These are phyloP conservation scores for Apostasia ramifera DNA, from an alignment of 106 monocot species.

Conservation along the genomic window DNA sequence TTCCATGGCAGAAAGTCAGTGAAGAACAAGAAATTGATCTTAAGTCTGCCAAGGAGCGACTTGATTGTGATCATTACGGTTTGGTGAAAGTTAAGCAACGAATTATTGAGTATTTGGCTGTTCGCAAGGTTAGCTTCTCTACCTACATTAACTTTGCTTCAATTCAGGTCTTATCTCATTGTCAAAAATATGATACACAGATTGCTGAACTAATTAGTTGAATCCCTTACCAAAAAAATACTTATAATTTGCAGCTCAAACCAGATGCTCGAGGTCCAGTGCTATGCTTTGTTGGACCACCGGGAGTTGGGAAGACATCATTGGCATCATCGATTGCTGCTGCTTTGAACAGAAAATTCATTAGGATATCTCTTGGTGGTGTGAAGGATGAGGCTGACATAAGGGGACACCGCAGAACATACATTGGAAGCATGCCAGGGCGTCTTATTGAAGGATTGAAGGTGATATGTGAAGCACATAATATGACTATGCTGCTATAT, in stretches of 20 bases:
- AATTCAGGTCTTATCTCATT: no score
- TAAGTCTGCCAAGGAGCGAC: conserved; percentile 78
- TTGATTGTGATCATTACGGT: conserved; percentile 92
- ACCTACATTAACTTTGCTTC: not conserved
- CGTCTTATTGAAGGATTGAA: conserved; percentile 97
- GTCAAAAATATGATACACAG: no score
- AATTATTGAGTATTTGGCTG: conserved; percentile 97
- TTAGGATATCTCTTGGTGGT: conserved; percentile 94
- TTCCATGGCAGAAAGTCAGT: conserved; percentile 95
- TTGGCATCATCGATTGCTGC: conserved; percentile 96
- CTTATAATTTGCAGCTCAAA: conserved; percentile 64
- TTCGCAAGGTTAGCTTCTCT: conserved; percentile 61
- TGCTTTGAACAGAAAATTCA: conserved; percentile 87
- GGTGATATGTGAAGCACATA: conserved; percentile 28
- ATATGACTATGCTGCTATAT: no score
- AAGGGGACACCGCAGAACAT: conserved; percentile 94
- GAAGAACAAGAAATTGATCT: conserved; percentile 89
- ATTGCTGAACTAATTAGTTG: no score
- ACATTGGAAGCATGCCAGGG: conserved; percentile 99
- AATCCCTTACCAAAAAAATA: not conserved
- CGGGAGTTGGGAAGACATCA: conserved; percentile 99
- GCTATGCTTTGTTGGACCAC: conserved; percentile 98
- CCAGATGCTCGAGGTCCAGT: conserved; percentile 96
- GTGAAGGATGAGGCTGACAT: conserved; percentile 99
- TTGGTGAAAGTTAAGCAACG: conserved; percentile 93